Percentiles rank a stretch among this genome's conserved stretches.
These are phyloP conservation scores for Strobilomyces dryophilus DNA, from an alignment of 768 basidiomycete genomes.

Conservation along the genomic window DNA sequence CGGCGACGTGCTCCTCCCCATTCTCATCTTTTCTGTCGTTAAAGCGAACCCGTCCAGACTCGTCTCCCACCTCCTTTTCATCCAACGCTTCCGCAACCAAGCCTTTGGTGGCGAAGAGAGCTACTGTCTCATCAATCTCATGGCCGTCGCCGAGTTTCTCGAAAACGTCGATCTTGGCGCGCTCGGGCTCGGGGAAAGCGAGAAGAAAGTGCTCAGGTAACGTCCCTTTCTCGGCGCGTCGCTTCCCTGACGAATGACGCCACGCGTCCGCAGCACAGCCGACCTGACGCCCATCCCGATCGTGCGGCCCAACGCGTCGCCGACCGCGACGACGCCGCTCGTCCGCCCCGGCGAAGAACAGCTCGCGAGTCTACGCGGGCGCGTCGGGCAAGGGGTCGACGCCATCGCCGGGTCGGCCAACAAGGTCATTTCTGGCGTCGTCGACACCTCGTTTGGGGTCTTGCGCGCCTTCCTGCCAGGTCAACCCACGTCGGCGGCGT, in stretches of 20 bases:
- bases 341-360: slow-evolving; percentile 38
- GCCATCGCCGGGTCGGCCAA: slow-evolving; percentile 79
- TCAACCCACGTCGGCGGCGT: slow-evolving; percentile 2
- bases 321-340: slow-evolving; percentile 33
- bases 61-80: slow-evolving; percentile 45
- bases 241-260: not conserved
- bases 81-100: slow-evolving; percentile 31
- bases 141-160: slow-evolving; percentile 94
- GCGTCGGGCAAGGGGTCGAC: slow-evolving; percentile 78
- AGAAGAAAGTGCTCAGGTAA: slow-evolving; percentile 57
- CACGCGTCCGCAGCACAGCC: slow-evolving; percentile 49
- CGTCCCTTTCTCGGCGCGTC: slow-evolving; percentile 5
- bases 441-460: slow-evolving; percentile 88
- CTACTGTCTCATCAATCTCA: slow-evolving; percentile 90
- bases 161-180: slow-evolving; percentile 88
- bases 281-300: slow-evolving; percentile 81
- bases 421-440: slow-evolving; percentile 75
- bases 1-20: slow-evolving; percentile 86
- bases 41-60: slow-evolving; percentile 86
- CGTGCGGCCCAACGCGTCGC: slow-evolving; percentile 45
- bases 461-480: slow-evolving; percentile 71
- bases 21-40: slow-evolving; percentile 93
- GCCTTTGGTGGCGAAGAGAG: slow-evolving; percentile 62
- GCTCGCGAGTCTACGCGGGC: slow-evolving; percentile 58
- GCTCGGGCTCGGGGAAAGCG: slow-evolving; percentile 59